Evolutionary conservation across 1,284 basidiomycete species (phyloP).

Genomic region (Porogramme epimiltina): DNA sequence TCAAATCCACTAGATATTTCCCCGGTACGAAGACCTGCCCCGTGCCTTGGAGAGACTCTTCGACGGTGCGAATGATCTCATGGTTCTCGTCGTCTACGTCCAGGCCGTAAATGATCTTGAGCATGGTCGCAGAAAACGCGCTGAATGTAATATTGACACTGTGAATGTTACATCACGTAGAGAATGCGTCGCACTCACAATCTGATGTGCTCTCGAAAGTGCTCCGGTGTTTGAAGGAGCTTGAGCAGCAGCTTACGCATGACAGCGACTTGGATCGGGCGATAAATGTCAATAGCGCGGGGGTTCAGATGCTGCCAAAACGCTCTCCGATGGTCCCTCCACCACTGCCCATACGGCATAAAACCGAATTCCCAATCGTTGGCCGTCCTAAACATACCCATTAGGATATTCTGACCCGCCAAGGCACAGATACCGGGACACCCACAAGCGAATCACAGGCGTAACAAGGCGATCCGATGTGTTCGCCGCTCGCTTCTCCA

Average conservation of each 20-base stretch:
- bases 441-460: neutral
- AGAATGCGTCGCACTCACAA: neutral
- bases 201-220: neutral
- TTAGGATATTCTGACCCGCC: too few relatives aligned
- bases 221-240: neutral
- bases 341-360: conserved; percentile 9
- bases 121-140: conserved; percentile 4
- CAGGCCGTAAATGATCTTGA: conserved; percentile 13
- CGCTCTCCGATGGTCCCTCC: conserved; percentile 9
- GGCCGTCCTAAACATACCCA: neutral
- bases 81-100: conserved; percentile 5
- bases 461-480: conserved; percentile 1
- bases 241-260: conserved; percentile 3
- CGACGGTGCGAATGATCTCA: neutral
- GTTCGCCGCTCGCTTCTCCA: conserved; percentile 1
- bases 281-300: neutral
- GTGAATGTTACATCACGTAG: neutral
- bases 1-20: conserved; percentile 10
- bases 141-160: neutral
- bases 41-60: neutral
- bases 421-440: neutral
- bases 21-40: conserved; percentile 3
- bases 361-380: neutral
- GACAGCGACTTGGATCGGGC: neutral
- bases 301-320: conserved; percentile 14